phyloP scores from a whole-genome alignment of 129 eudicot genomes.

The Helianthus tuberosus region DNA sequence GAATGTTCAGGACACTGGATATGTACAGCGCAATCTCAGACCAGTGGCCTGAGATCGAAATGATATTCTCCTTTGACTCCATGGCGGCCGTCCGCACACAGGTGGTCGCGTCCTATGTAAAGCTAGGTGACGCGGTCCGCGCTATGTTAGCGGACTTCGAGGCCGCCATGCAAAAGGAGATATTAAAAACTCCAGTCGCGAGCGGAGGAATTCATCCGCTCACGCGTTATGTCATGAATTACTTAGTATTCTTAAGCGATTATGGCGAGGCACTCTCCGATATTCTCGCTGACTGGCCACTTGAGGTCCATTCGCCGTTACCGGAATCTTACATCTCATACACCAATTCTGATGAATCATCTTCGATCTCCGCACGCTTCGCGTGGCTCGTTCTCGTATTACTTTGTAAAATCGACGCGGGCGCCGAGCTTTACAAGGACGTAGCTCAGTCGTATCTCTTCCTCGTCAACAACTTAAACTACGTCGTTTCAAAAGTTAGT shows the following conservation, averaged over 20 bases:
- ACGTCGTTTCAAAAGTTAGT: conserved; percentile 69
- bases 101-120: conserved; percentile 44
- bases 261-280: conserved; percentile 58
- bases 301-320: conserved; percentile 44
- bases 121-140: conserved; percentile 65
- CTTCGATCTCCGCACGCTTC: conserved; percentile 48
- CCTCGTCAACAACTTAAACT: conserved; percentile 81
- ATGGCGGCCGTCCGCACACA: conserved; percentile 53
- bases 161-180: conserved; percentile 67
- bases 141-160: conserved; percentile 65
- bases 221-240: conserved; percentile 89
- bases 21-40: conserved; percentile 60
- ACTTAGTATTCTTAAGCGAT: conserved; percentile 57
- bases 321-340: conserved; percentile 71
- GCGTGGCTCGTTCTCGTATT: conserved; percentile 81
- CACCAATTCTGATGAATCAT: conserved; percentile 36
- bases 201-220: conserved; percentile 87
- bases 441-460: conserved; percentile 75
- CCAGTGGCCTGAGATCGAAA: conserved; percentile 60
- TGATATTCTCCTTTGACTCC: conserved; percentile 65
- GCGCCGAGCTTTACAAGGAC: conserved; percentile 68
- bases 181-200: conserved; percentile 46
- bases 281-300: conserved; percentile 62
- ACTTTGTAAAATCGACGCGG: conserved; percentile 78
- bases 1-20: conserved; percentile 61